Percentiles rank a stretch among this genome's conserved stretches.
Conservation (phyloP, 1,284 basidiomycete species). For the Singerocomus rubriflavus region DNA sequence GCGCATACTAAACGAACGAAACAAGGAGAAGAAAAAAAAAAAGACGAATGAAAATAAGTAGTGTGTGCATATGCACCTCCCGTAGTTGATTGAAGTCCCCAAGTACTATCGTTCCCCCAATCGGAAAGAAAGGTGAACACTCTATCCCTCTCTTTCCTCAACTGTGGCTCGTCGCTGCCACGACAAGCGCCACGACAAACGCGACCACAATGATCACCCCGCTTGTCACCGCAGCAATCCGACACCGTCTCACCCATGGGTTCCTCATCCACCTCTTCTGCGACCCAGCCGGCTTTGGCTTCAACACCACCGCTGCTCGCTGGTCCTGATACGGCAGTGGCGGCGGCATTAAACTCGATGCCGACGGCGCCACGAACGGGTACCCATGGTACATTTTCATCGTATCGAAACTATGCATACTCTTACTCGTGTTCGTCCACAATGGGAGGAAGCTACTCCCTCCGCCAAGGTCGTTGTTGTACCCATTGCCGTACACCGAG, state of each 20-base stretch:
- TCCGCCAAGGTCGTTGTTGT: slow-evolving; percentile 21
- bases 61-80: neutral
- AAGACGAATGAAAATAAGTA: too few relatives aligned
- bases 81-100: neutral
- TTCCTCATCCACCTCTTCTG: slow-evolving; percentile 21
- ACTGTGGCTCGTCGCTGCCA: slow-evolving; percentile 15
- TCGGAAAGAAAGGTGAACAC: neutral
- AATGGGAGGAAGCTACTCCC: slow-evolving; percentile 31
- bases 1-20: neutral
- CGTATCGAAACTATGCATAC: slow-evolving; percentile 23
- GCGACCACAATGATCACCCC: slow-evolving; percentile 38
- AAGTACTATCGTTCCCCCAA: neutral
- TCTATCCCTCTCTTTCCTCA: neutral
- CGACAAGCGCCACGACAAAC: slow-evolving; percentile 40
- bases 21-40: neutral
- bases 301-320: slow-evolving; percentile 9
- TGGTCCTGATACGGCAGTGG: slow-evolving; percentile 22
- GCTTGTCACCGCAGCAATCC: slow-evolving; percentile 43
- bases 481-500: slow-evolving; percentile 7
- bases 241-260: slow-evolving; percentile 46
- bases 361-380: slow-evolving; percentile 34
- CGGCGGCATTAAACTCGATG: slow-evolving; percentile 24
- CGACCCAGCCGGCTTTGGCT: slow-evolving; percentile 13
- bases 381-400: slow-evolving; percentile 26
- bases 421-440: slow-evolving; percentile 32